Evolutionary conservation across 2,329 filamentous ascomycete species (phyloP), one percentile per base, ranked within the genome.

Genomic region (Pochonia chlamydosporia): DNA sequence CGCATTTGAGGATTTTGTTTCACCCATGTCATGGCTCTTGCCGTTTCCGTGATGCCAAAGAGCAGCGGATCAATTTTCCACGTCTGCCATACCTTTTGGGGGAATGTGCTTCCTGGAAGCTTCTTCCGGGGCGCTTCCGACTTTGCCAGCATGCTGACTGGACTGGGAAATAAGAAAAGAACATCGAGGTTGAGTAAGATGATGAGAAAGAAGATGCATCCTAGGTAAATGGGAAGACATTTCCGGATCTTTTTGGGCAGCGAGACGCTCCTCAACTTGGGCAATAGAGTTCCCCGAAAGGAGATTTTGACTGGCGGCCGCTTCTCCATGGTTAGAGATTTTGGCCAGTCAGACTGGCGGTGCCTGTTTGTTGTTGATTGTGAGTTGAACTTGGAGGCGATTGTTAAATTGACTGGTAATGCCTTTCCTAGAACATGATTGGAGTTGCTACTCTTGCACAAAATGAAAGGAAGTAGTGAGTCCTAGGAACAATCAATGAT

Each of bases 71-170:
- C 76, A 24, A 84, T 76, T 62, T 87, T 89, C 85, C 85, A 89
- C 0, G 81, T 84, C 63, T 89, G 85, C 85, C 84, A 89, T 54
- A 89, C 85, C 64, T 88, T 89, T 47, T 74, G 73, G 5, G 75
- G 85, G 56, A 82, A 88, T 20, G 54, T 61, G 55, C 54, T 59
- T 43, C 57, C 62, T 24, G 47, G 62, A 50, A 42, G 52, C 28
- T 49, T 50, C 43, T 36, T 46, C 40, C 23, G 3, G 44, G 48
- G 46, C 43, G 44, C 14, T 16, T 39, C 11, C 20, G 42, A 25
- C 61, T 42, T 70, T 49, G 20, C n/a, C 35, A 33, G 20, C 25
- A 40, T 41, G 37, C 25, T 11, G 18, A 26, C n/a, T 8, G 39
- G 14, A 21, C 13, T 28, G 1, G 39, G 39, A 8, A 41, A n/a